phyloP scores from a whole-genome alignment of 345 rosid species.

The Sonneratia alba region DNA sequence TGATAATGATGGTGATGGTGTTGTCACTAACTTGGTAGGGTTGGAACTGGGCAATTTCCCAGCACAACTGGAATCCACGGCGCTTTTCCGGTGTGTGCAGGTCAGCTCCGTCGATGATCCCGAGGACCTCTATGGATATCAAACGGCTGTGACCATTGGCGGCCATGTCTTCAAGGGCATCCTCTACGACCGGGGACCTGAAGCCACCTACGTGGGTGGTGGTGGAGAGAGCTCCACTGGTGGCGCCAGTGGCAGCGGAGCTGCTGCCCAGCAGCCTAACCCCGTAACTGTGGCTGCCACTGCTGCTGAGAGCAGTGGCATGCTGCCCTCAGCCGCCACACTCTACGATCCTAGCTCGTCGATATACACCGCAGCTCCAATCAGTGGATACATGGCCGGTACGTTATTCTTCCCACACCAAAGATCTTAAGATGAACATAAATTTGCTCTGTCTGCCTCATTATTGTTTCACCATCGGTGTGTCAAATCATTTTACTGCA shows the following conservation, averaged over 20 bases:
- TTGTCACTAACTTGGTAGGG: constrained; percentile 20
- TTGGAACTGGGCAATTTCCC: constrained; percentile 36
- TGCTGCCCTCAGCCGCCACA: constrained; percentile 9
- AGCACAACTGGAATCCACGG: constrained; percentile 25
- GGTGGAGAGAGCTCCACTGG: constrained; percentile 17
- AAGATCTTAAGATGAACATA: not conserved
- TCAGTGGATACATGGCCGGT: constrained; percentile 14
- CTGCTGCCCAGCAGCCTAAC: constrained; percentile 7
- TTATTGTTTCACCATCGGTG: not conserved
- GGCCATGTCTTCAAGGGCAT: constrained; percentile 41
- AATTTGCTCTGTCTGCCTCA: not conserved
- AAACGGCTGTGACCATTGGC: constrained; percentile 36
- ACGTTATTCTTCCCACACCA: constrained; percentile 20
- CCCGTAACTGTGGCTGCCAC: constrained; percentile 10
- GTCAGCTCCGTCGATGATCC: constrained; percentile 26
- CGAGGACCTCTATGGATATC: constrained; percentile 31
- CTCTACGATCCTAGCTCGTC: constrained; percentile 28
- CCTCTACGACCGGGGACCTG: constrained; percentile 43
- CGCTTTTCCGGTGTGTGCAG: constrained; percentile 34
- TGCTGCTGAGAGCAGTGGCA: not conserved
- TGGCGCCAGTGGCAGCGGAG: constrained; percentile 2
- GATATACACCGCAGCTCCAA: not conserved
- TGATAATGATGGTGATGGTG: not conserved
- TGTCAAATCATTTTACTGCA: not conserved
- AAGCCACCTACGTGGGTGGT: constrained; percentile 9